phyloP scores from a whole-genome alignment of 192 early-diverging fungal species.

The Chytriomyces sp. region DNA sequence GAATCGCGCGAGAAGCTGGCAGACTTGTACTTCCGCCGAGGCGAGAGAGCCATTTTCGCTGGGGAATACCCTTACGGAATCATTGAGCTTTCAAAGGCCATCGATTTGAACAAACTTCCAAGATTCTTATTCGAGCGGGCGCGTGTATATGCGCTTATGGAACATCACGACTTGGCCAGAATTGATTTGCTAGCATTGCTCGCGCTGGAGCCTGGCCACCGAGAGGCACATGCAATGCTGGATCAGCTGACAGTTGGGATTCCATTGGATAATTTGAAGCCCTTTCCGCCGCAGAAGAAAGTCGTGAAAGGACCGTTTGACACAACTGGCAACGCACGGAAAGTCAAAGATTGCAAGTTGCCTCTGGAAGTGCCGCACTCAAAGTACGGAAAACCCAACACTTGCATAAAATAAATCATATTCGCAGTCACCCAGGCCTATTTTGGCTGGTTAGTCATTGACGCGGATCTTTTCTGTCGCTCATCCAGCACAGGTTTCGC shows the following conservation, averaged over 20 bases:
- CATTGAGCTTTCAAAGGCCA: slow-evolving; percentile 40
- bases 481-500: too few relatives aligned
- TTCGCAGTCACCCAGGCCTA: too few relatives aligned
- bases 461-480: too few relatives aligned
- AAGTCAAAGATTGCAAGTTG: background rate
- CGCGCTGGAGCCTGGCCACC: slow-evolving; percentile 31
- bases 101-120: slow-evolving; percentile 17
- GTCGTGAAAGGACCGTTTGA: slow-evolving; percentile 11
- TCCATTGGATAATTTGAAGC: slow-evolving; percentile 15
- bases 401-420: background rate
- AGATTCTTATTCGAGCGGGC: slow-evolving; percentile 24
- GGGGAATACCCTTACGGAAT: slow-evolving; percentile 38
- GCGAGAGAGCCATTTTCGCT: slow-evolving; percentile 13
- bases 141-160: slow-evolving; percentile 4
- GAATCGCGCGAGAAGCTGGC: slow-evolving; percentile 37
- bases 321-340: background rate
- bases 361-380: background rate
- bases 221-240: slow-evolving; percentile 39
- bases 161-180: slow-evolving; percentile 38
- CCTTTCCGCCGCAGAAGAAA: slow-evolving; percentile 38
- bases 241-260: slow-evolving; percentile 32
- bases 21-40: slow-evolving; percentile 37
- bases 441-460: too few relatives aligned
- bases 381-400: background rate
- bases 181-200: slow-evolving; percentile 30